Conservation (phyloP, 352 stramenopile genomes). For the Phytophthora cryptogea region DNA sequence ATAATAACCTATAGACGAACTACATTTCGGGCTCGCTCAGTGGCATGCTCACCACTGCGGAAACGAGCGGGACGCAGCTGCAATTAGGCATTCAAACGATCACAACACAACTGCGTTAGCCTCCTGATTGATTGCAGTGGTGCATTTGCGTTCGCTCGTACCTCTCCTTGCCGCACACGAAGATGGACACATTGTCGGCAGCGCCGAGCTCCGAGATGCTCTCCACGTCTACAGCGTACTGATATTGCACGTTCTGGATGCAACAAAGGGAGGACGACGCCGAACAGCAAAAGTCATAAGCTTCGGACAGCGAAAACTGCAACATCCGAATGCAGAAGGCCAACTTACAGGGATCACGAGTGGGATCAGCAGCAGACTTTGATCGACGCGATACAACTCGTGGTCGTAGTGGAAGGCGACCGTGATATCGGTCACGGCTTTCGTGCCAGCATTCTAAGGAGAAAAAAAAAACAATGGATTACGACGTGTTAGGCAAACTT, state of each 20-base stretch:
- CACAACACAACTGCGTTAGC: slow-evolving; percentile 7
- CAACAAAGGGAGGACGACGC: slow-evolving; percentile 1
- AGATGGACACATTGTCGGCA: slow-evolving; percentile 80
- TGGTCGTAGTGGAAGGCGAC: slow-evolving; percentile 84
- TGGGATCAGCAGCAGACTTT: slow-evolving; percentile 70
- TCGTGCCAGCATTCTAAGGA: slow-evolving; percentile 62
- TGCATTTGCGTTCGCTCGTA: slow-evolving; percentile 13
- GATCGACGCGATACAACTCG: slow-evolving; percentile 63
- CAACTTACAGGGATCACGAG: slow-evolving; percentile 70
- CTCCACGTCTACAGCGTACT: slow-evolving; percentile 71
- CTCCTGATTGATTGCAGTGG: not conserved
- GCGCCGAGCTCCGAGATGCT: slow-evolving; percentile 70
- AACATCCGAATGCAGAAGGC: not conserved
- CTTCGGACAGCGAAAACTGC: slow-evolving; percentile 9
- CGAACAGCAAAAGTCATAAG: not conserved
- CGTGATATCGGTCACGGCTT: slow-evolving; percentile 66
- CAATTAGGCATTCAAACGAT: not conserved
- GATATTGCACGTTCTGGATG: slow-evolving; percentile 71
- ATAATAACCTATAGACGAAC: not conserved
- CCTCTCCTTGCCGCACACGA: slow-evolving; percentile 86
- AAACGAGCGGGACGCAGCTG: slow-evolving; percentile 81
- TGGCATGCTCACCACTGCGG: slow-evolving; percentile 83
- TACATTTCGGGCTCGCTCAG: slow-evolving; percentile 74
- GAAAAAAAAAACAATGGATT: not conserved
- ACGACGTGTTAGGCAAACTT: not conserved